Evolutionary conservation across 2,329 filamentous ascomycete genomes (phyloP).

Genomic region (Tolypocladium sp.): DNA sequence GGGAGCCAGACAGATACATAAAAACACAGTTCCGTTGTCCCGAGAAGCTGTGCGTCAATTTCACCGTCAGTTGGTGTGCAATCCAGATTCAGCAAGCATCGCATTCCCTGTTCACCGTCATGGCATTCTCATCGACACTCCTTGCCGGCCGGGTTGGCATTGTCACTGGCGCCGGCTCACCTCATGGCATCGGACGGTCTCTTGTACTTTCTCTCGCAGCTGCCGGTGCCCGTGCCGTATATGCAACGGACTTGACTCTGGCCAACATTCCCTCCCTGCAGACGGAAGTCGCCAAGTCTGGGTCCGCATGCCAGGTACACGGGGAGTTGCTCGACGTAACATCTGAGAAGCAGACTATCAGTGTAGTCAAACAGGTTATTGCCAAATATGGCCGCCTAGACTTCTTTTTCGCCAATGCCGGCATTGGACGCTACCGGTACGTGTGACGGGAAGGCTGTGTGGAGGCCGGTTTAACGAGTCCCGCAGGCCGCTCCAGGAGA

Average conservation of each 20-base stretch:
- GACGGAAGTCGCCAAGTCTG: neutral
- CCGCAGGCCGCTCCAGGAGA: conserved; percentile 1
- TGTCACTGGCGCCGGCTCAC: conserved; percentile 17
- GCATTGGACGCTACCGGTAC: conserved; percentile 7
- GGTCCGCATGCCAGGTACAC: neutral
- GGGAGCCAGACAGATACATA: no score
- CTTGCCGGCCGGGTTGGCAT: conserved; percentile 12
- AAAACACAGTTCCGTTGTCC: no score
- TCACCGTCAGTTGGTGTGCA: no score
- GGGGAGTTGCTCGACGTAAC: neutral
- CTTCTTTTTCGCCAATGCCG: conserved; percentile 13
- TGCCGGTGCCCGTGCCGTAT: conserved; percentile 6
- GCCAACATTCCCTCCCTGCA: neutral
- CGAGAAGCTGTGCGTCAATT: no score
- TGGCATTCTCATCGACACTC: conserved; percentile 2
- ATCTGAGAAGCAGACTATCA: neutral
- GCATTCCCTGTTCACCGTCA: neutral
- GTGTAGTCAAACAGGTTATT: neutral
- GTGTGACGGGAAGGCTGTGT: neutral
- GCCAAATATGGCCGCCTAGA: conserved; percentile 6
- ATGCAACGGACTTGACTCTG: conserved; percentile 9
- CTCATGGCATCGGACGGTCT: conserved; percentile 15
- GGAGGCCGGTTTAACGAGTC: neutral
- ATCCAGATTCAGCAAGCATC: neutral
- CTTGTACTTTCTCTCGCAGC: conserved; percentile 9